Evolutionary conservation across 176 grass and related monocot species (phyloP).

Genomic region (Panicum miliaceum): DNA sequence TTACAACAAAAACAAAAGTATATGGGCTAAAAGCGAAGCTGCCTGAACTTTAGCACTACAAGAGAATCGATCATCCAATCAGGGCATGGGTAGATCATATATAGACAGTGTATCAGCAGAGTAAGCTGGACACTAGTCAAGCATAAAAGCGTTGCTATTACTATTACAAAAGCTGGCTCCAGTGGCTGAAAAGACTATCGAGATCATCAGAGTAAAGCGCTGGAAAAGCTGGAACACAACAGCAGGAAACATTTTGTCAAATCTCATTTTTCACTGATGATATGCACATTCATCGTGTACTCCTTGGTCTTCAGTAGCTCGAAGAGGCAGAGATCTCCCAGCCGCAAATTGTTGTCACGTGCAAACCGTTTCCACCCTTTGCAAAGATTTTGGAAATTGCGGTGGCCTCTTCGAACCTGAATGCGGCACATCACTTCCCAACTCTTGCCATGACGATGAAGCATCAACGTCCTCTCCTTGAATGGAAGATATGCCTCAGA

Average conservation of each 20-base stretch:
- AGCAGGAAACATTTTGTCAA: not conserved
- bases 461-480: not conserved
- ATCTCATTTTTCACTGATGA: conserved; percentile 15
- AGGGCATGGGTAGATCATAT: not conserved
- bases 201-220: not conserved
- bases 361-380: conserved; percentile 39
- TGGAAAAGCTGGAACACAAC: not conserved
- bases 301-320: conserved; percentile 26
- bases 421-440: conserved; percentile 15
- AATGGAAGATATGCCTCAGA: conserved; percentile 6
- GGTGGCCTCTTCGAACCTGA: not conserved
- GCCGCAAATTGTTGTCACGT: conserved; percentile 34
- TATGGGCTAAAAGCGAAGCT: not conserved
- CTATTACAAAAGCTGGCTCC: not conserved
- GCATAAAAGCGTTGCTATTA: not conserved
- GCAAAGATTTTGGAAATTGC: not conserved
- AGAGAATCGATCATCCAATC: not conserved
- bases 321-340: conserved; percentile 57
- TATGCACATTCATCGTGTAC: conserved; percentile 35
- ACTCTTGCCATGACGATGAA: conserved; percentile 10
- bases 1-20: not conserved
- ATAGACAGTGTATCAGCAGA: not conserved
- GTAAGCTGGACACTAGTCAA: not conserved
- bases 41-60: not conserved
- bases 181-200: not conserved